Evolutionary conservation across 345 rosid species (phyloP).

Genomic region (Arabidopsis thaliana): DNA sequence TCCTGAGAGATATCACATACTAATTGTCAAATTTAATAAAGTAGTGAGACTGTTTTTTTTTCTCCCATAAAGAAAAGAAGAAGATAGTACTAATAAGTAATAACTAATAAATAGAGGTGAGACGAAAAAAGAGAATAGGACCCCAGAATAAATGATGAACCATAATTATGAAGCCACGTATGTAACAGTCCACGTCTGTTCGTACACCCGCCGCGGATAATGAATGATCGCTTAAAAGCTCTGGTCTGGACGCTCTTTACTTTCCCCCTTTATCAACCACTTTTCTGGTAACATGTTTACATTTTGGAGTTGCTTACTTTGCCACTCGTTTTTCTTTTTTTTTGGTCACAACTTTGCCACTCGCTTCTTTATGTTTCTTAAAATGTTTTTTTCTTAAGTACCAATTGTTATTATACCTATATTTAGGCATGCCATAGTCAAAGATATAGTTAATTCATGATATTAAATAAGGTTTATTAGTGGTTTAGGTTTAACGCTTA

Average conservation of each 20-base stretch:
- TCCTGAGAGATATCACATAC: not conserved
- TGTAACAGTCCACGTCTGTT: not conserved
- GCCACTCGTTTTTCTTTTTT: conserved; percentile 1
- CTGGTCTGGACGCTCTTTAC: conserved; percentile 30
- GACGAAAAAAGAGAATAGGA: not conserved
- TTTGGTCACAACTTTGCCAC: not conserved
- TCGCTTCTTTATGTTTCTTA: too few relatives aligned
- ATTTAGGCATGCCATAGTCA: not conserved
- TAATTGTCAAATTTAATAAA: conserved; percentile 3
- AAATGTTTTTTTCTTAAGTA: too few relatives aligned
- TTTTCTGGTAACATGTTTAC: conserved; percentile 10
- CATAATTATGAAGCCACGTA: conserved; percentile 28
- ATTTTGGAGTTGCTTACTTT: not conserved
- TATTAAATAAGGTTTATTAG: not conserved
- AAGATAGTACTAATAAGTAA: not conserved
- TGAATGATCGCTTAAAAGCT: conserved; percentile 31
- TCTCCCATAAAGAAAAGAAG: not conserved
- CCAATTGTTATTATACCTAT: too few relatives aligned
- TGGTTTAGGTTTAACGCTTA: too few relatives aligned
- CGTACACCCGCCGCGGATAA: conserved; percentile 28
- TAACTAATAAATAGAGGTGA: not conserved
- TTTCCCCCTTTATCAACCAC: not conserved
- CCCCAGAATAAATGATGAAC: conserved; percentile 22
- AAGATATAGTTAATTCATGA: not conserved
- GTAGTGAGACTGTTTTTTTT: not conserved